Percentiles rank a stretch among this genome's conserved stretches.
phyloP scores from a whole-genome alignment of 208 protist genomes.

The Trypanosoma lewisi region DNA sequence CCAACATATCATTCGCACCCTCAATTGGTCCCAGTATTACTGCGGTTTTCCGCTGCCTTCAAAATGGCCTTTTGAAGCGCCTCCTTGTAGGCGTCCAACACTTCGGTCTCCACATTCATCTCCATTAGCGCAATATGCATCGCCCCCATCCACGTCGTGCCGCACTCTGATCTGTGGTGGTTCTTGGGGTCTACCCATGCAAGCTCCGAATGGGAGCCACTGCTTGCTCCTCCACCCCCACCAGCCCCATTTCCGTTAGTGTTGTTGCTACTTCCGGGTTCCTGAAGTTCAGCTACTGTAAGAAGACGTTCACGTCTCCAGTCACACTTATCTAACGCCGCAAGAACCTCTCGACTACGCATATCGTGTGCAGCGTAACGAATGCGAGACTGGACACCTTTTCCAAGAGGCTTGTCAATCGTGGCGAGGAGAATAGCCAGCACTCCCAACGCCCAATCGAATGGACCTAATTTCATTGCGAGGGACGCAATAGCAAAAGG shows the following conservation, averaged over 20 bases:
- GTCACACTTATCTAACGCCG: conserved; percentile 51
- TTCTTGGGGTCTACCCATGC: neutral
- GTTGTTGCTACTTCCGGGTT: conserved; percentile 5
- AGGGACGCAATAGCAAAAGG: conserved; percentile 45
- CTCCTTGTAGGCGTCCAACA: conserved; percentile 48
- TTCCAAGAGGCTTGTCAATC: conserved; percentile 27
- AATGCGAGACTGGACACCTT: conserved; percentile 32
- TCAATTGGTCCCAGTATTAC: conserved; percentile 15
- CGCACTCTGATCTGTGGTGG: conserved; percentile 23
- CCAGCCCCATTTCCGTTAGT: conserved; percentile 12
- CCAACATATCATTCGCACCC: neutral
- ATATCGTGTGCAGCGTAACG: conserved; percentile 32
- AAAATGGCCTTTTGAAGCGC: conserved; percentile 38
- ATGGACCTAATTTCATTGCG: conserved; percentile 67
- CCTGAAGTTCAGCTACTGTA: conserved; percentile 33
- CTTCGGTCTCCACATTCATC: conserved; percentile 49
- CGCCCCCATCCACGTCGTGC: conserved; percentile 50
- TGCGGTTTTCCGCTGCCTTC: conserved; percentile 23
- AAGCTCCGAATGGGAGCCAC: conserved; percentile 2
- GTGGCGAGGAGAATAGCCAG: conserved; percentile 52
- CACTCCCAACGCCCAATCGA: conserved; percentile 72
- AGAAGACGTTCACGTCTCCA: conserved; percentile 65
- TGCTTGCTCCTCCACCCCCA: neutral
- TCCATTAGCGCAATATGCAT: conserved; percentile 74
- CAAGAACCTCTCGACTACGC: conserved; percentile 37